A percentile compares a stretch with the other conserved stretches of the same genome.
Conservation (phyloP, 2,329 filamentous ascomycete species). For the Aspergillus sp. region DNA sequence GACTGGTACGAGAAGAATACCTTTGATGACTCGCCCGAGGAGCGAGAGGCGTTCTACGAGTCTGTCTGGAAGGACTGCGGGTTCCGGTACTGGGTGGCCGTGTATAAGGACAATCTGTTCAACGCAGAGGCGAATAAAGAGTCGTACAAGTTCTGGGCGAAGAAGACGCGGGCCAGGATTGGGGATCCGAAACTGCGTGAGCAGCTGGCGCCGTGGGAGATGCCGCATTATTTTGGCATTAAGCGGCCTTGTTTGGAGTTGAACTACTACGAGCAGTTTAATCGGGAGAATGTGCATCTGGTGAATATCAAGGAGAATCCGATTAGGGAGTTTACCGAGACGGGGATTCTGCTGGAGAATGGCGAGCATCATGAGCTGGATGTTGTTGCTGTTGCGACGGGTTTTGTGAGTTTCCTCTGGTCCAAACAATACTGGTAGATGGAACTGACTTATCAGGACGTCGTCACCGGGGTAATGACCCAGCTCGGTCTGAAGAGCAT, state of each 20-base stretch:
- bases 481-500: constrained; percentile 41
- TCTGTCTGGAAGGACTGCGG: constrained; percentile 18
- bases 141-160: constrained; percentile 56
- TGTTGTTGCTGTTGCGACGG: constrained; percentile 46
- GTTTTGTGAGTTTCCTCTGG: constrained; percentile 28
- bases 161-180: constrained; percentile 54
- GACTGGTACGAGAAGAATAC: constrained; percentile 2
- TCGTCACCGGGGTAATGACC: constrained; percentile 43
- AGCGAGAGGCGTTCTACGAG: constrained; percentile 19
- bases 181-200: constrained; percentile 52
- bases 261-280: constrained; percentile 53
- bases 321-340: constrained; percentile 16
- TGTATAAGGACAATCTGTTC: constrained; percentile 55
- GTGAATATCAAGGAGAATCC: constrained; percentile 19
- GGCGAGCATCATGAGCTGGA: constrained; percentile 42
- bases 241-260: constrained; percentile 54
- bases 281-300: constrained; percentile 44
- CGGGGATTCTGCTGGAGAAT: constrained; percentile 41
- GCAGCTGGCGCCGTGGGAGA: constrained; percentile 54
- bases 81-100: constrained; percentile 20
- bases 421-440: no score
- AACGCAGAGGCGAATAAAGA: constrained; percentile 49
- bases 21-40: constrained; percentile 8
- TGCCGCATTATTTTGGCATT: constrained; percentile 57
- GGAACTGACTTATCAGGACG: constrained; percentile 24